Conservation (phyloP, 78 protist genomes). For the Monosiga brevicollis region DNA sequence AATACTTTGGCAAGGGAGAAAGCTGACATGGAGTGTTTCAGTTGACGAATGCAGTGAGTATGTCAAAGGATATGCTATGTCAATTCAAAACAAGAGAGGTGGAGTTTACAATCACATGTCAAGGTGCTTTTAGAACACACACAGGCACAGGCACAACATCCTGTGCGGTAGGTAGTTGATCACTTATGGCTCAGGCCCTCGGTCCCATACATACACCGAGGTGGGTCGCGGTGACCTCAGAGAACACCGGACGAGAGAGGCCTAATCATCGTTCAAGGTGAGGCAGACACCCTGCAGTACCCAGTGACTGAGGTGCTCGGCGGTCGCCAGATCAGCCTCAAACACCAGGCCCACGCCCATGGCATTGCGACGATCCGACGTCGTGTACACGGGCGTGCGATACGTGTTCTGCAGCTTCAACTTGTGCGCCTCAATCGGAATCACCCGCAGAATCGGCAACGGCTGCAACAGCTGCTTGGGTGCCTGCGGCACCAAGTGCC, state of each 20-base stretch:
- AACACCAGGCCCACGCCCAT: conserved; percentile 88
- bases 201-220: too few relatives aligned
- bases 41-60: background rate
- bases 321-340: conserved; percentile 66
- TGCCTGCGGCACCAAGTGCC: conserved; percentile 37
- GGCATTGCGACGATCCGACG: conserved; percentile 65
- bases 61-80: background rate
- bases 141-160: background rate
- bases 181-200: background rate
- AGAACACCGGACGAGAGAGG: background rate
- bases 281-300: conserved; percentile 21
- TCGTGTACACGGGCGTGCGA: conserved; percentile 79
- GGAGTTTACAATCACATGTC: background rate
- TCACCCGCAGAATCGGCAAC: conserved; percentile 72
- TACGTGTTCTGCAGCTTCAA: conserved; percentile 56
- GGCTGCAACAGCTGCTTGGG: conserved; percentile 60
- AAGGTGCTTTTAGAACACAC: background rate
- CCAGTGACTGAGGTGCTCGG: conserved; percentile 54
- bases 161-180: background rate
- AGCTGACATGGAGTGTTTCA: background rate
- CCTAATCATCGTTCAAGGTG: background rate
- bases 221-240: too few relatives aligned
- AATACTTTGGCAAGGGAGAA: background rate
- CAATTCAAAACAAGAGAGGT: background rate
- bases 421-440: conserved; percentile 66